Evolutionary conservation across 257 asterid genomes (phyloP).

Genomic region (Solanum tarijense): DNA sequence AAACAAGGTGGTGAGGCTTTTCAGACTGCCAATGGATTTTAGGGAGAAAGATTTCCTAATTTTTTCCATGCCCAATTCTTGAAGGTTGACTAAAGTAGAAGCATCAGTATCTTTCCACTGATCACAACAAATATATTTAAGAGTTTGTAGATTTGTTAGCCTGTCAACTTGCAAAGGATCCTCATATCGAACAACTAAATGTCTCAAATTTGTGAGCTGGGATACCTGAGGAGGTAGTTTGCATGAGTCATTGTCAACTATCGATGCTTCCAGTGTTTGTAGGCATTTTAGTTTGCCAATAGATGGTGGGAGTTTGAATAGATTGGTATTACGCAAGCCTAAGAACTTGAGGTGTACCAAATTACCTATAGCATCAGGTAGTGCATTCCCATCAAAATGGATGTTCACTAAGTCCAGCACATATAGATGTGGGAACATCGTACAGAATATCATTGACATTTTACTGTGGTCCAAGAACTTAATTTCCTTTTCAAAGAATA

Average conservation of each 20-base stretch:
- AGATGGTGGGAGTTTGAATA: background rate
- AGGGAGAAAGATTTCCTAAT: no score
- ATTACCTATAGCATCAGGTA: background rate
- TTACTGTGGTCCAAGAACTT: rapidly evolving
- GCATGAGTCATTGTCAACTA: background rate
- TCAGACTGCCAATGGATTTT: no score
- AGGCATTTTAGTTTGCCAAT: background rate
- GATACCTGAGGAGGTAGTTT: background rate
- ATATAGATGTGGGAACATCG: background rate
- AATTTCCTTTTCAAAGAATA: background rate
- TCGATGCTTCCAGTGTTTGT: background rate
- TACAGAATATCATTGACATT: background rate
- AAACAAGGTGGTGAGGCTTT: background rate
- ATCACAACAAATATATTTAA: background rate
- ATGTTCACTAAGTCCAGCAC: background rate
- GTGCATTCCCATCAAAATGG: rapidly evolving
- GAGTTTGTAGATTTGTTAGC: background rate
- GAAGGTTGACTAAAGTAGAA: background rate
- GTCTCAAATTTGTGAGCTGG: background rate
- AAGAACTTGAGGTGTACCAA: no score
- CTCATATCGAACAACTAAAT: background rate
- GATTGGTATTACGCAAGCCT: background rate
- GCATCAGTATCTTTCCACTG: background rate
- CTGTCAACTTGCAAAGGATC: background rate
- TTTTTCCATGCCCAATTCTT: no score